A percentile compares a stretch with the other conserved stretches of the same genome.
Evolutionary conservation across 208 protist genomes (phyloP).

Genomic region (Blastocrithidia nonstop): DNA sequence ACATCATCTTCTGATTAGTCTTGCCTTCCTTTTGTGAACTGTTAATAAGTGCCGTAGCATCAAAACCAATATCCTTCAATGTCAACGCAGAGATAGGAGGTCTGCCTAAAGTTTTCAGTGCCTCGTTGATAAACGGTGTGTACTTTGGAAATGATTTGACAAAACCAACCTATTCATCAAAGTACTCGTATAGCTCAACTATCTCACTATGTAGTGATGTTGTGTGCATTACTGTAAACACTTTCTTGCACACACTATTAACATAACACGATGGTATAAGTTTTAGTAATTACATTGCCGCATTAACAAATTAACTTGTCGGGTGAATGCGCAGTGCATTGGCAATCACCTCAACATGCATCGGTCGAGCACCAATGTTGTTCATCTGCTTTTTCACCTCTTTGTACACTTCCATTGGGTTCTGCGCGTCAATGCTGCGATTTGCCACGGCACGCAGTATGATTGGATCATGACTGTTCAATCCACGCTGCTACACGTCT

Average conservation of each 20-base stretch:
- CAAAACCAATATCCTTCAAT: constrained; percentile 22
- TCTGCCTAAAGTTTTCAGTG: constrained; percentile 26
- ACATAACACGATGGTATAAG: constrained; percentile 9
- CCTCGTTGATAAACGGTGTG: constrained; percentile 65
- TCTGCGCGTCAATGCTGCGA: constrained; percentile 26
- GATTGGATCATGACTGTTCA: constrained; percentile 55
- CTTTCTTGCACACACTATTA: constrained; percentile 18
- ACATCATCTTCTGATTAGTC: not conserved
- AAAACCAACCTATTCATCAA: constrained; percentile 15
- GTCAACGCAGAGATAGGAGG: constrained; percentile 21
- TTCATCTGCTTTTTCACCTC: constrained; percentile 47
- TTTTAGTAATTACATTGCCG: constrained; percentile 20
- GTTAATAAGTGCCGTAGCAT: not conserved
- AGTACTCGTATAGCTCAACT: constrained; percentile 37
- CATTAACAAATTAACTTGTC: constrained; percentile 16
- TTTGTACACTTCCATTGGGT: constrained; percentile 26
- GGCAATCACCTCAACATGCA: constrained; percentile 27
- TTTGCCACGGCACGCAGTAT: constrained; percentile 38
- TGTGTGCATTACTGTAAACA: constrained; percentile 48
- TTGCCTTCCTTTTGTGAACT: not conserved
- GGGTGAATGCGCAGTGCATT: constrained; percentile 14
- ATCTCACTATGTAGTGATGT: constrained; percentile 48
- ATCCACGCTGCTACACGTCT: constrained; percentile 43
- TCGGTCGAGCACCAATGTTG: constrained; percentile 28
- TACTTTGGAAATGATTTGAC: constrained; percentile 20